phyloP scores from a whole-genome alignment of 2,329 filamentous ascomycete species.

The Aquanectria penicillioides region DNA sequence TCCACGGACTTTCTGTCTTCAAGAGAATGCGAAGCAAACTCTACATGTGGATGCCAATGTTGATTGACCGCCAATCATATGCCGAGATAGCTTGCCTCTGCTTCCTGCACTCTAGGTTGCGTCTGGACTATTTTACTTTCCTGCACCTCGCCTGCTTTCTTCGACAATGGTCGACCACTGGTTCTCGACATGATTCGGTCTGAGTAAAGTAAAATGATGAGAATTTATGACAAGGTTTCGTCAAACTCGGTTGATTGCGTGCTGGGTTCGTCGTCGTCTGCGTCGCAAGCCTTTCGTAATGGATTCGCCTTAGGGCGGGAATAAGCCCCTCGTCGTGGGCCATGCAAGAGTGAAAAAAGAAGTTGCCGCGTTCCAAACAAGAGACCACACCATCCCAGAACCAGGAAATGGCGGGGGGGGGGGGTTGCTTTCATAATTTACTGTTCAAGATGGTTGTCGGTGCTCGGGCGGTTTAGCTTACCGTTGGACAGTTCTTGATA shows the following conservation, averaged over 20 bases:
- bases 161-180: too few species aligned
- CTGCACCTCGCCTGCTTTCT: too few species aligned
- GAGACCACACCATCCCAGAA: neutral
- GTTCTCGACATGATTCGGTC: too few species aligned
- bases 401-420: too few species aligned
- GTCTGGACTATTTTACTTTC: too few species aligned
- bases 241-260: conserved; percentile 8
- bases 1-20: neutral
- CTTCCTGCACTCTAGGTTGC: too few species aligned
- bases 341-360: too few species aligned
- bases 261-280: neutral
- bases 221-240: neutral
- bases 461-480: neutral
- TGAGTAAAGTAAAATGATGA: neutral
- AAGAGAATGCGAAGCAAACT: neutral
- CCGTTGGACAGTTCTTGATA: conserved; percentile 7
- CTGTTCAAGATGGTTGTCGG: neutral
- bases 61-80: too few species aligned
- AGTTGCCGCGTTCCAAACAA: neutral
- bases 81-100: too few species aligned
- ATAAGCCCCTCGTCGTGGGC: neutral
- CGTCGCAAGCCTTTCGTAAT: conserved; percentile 6
- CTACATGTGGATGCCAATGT: too few species aligned
- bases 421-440: too few species aligned
- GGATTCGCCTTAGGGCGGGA: neutral